phyloP scores from a whole-genome alignment of 306 rosid genomes.

The Cotoneaster glaucophyllus region DNA sequence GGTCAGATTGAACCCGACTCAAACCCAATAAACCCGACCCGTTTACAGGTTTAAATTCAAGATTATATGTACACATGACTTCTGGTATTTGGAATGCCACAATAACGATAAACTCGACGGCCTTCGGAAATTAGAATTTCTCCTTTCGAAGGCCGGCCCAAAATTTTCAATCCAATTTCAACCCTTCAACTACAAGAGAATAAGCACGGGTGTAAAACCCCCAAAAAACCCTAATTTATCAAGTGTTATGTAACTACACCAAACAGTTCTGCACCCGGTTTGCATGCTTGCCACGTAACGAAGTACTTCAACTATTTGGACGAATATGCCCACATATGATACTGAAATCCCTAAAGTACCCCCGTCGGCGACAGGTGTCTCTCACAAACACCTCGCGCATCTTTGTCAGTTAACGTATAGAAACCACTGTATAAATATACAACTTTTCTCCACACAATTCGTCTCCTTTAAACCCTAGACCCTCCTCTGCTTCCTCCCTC shows the following conservation, averaged over 20 bases:
- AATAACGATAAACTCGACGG: no score
- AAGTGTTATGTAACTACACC: not conserved
- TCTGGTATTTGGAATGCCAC: no score
- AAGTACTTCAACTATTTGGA: not conserved
- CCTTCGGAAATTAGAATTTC: no score
- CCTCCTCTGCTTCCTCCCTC: slow-evolving; percentile 1
- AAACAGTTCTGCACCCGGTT: not conserved
- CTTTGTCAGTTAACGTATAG: not conserved
- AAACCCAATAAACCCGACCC: no score
- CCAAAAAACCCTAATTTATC: slow-evolving; percentile 12
- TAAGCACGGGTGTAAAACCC: not conserved
- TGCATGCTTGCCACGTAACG: not conserved
- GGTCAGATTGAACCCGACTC: no score
- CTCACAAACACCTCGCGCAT: no score
- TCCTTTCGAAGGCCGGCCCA: not conserved
- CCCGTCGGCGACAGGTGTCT: not conserved
- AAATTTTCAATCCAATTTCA: not conserved
- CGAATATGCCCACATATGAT: not conserved
- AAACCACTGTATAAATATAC: slow-evolving; percentile 8
- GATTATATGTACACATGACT: no score
- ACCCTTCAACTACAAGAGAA: not conserved
- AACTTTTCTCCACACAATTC: not conserved
- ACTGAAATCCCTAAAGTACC: not conserved
- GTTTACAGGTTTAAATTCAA: no score
- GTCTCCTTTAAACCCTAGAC: slow-evolving; percentile 29